Evolutionary conservation across 2,329 filamentous ascomycete genomes (phyloP).

Genomic region (Tolypocladium endophyticum): DNA sequence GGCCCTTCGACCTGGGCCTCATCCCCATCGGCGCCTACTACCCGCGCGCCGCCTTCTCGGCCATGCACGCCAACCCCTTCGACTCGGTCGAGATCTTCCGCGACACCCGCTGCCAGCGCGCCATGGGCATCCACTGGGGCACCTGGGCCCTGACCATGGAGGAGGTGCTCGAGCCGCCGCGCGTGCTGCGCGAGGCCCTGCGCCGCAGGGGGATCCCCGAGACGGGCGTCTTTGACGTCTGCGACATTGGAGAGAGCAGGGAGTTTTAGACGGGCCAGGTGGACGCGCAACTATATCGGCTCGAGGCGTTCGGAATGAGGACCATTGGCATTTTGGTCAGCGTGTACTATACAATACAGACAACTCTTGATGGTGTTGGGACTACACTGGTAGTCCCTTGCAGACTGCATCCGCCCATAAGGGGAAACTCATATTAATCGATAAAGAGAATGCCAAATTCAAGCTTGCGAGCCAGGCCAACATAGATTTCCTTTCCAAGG

Average conservation of each 20-base stretch:
- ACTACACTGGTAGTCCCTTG: too few species aligned
- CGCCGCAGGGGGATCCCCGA: conserved; percentile 55
- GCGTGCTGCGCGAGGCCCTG: conserved; percentile 61
- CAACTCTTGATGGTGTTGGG: not conserved
- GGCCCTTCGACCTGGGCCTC: conserved; percentile 82
- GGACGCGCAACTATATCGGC: not conserved
- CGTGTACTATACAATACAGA: not conserved
- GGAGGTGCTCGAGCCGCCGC: conserved; percentile 74
- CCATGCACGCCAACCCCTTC: conserved; percentile 76
- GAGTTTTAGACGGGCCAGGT: conserved; percentile 47
- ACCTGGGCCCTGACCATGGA: conserved; percentile 81
- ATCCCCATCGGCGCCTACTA: conserved; percentile 90
- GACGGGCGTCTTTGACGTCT: conserved; percentile 68
- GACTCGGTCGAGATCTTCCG: conserved; percentile 84
- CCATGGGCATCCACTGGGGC: conserved; percentile 89
- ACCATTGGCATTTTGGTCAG: not conserved
- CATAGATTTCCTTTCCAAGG: not conserved
- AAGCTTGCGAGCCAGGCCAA: not conserved
- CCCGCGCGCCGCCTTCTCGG: conserved; percentile 61
- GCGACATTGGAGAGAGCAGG: conserved; percentile 73
- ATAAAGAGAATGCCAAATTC: not conserved
- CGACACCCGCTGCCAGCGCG: conserved; percentile 67
- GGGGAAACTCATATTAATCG: too few species aligned
- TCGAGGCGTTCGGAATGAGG: not conserved
- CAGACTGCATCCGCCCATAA: too few species aligned